Evolutionary conservation across 768 basidiomycete species (phyloP).

Genomic region (Harrya chromipes): DNA sequence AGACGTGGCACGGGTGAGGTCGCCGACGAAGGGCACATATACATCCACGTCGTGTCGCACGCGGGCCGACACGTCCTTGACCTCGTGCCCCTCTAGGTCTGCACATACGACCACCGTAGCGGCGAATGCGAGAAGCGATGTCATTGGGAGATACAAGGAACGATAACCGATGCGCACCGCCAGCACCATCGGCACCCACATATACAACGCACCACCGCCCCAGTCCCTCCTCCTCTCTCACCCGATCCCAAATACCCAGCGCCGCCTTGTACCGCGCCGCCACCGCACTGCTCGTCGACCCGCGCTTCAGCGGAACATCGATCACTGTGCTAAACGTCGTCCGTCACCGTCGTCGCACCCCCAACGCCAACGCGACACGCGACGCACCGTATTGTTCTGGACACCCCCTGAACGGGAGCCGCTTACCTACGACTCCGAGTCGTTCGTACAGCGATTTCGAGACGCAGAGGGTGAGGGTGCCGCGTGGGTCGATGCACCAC

Average conservation of each 20-base stretch:
- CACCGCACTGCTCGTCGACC: constrained; percentile 35
- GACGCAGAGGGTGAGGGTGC: constrained; percentile 54
- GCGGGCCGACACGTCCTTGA: constrained; percentile 17
- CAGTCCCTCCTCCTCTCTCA: constrained; percentile 33
- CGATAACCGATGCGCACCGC: constrained; percentile 24
- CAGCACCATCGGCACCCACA: constrained; percentile 17
- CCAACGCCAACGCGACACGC: too few species aligned
- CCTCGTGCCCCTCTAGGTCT: constrained; percentile 1
- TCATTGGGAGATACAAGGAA: neutral
- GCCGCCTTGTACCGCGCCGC: constrained; percentile 40
- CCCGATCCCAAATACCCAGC: constrained; percentile 49
- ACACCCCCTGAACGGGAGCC: constrained; percentile 50
- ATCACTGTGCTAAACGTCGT: too few species aligned
- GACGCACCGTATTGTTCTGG: constrained; percentile 48
- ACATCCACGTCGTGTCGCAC: constrained; percentile 33
- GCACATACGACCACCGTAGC: too few species aligned
- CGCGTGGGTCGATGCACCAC: constrained; percentile 70
- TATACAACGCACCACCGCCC: constrained; percentile 47
- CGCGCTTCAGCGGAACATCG: constrained; percentile 41
- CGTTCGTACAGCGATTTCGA: constrained; percentile 56
- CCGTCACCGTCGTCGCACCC: too few species aligned
- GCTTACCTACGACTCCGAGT: constrained; percentile 57
- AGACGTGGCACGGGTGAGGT: constrained; percentile 22
- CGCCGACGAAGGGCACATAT: constrained; percentile 37
- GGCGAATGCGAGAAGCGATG: too few species aligned